Percentiles rank a stretch among this genome's conserved stretches.
Evolutionary conservation across 148 eudicot genomes (phyloP).

Genomic region (Rhododendron ferrugineum): DNA sequence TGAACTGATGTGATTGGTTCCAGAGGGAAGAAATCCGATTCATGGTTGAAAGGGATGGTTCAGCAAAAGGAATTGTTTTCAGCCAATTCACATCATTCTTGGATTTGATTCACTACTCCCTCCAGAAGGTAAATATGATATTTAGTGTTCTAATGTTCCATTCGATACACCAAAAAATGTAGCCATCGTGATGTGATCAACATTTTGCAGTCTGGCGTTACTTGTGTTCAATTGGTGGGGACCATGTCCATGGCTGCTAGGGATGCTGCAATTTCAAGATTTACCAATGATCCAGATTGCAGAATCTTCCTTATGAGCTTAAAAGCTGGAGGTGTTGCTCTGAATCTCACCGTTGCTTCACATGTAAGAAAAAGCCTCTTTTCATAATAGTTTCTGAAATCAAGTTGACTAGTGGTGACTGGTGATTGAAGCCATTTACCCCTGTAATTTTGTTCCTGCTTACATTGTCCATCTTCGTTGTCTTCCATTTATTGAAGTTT

Average conservation of each 20-base stretch:
- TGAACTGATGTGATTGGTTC: constrained; percentile 18
- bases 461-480: background rate
- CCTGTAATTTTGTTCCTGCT: background rate
- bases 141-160: background rate
- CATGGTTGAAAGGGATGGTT: constrained; percentile 94
- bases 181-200: constrained; percentile 5
- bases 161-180: constrained; percentile 1
- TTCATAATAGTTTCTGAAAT: background rate
- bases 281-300: constrained; percentile 76
- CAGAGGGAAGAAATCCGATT: constrained; percentile 89
- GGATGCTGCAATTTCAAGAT: constrained; percentile 74
- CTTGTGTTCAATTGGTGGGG: constrained; percentile 75
- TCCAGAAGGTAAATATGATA: constrained; percentile 51
- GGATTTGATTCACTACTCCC: constrained; percentile 80
- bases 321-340: constrained; percentile 98
- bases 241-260: constrained; percentile 81
- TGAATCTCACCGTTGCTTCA: constrained; percentile 96
- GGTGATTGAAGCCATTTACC: background rate
- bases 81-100: constrained; percentile 95
- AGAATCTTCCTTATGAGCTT: constrained; percentile 85
- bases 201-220: constrained; percentile 69
- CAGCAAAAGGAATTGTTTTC: constrained; percentile 93
- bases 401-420: background rate
- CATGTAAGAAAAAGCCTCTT: constrained; percentile 48
- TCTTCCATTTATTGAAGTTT: background rate